Conservation (phyloP, 225 moss, liverwort and hornwort species). For the Thuidium tamariscinum region DNA sequence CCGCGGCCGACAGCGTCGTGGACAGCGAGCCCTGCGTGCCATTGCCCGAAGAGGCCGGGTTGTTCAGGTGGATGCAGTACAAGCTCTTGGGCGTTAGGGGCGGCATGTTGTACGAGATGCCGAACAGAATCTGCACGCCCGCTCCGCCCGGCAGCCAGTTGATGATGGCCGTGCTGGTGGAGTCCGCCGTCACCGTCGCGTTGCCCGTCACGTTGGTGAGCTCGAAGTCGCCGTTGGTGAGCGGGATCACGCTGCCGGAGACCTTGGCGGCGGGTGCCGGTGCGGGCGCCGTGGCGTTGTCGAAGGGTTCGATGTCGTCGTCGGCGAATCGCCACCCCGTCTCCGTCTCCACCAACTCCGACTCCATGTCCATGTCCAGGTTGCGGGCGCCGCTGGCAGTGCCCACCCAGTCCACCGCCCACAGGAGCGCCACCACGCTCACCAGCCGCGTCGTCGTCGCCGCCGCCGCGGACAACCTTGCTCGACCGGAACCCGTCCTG, state of each 20-base stretch:
- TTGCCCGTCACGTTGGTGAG: not conserved
- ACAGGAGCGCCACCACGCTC: slow-evolving; percentile 10
- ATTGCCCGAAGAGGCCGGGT: not conserved
- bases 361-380: not conserved
- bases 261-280: not conserved
- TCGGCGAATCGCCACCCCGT: slow-evolving; percentile 13
- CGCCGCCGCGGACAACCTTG: not conserved
- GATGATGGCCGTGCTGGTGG: not conserved
- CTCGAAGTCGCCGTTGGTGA: slow-evolving; percentile 21
- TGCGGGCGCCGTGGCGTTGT: not conserved
- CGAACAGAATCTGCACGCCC: slow-evolving; percentile 20
- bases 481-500: not conserved
- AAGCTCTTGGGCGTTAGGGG: not conserved
- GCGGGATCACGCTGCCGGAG: not conserved
- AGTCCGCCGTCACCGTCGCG: not conserved
- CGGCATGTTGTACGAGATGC: slow-evolving; percentile 1
- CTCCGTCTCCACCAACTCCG: slow-evolving; percentile 14
- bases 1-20: not conserved
- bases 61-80: slow-evolving; percentile 16
- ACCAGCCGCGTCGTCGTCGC: not conserved
- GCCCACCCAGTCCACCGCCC: slow-evolving; percentile 15
- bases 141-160: slow-evolving; percentile 16
- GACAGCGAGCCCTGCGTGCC: slow-evolving; percentile 17
- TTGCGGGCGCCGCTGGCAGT: not conserved
- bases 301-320: not conserved